Conservation (phyloP, 371 early-diverging fungal genomes). For the Mortierella sp. region DNA sequence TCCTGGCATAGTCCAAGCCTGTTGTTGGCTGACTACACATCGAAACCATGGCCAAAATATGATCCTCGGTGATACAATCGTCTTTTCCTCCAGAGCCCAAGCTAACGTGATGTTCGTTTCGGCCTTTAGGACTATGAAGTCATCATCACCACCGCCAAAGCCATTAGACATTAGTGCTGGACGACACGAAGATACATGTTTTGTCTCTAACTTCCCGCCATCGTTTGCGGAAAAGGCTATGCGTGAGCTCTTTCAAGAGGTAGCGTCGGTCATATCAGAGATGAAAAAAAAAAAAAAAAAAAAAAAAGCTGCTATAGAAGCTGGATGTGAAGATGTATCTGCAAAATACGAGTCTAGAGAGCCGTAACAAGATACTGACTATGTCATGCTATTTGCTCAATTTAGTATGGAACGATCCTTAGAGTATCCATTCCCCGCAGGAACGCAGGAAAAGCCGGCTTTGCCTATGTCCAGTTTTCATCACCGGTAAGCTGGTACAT, state of each 20-base stretch:
- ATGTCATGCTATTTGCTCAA: too few species aligned
- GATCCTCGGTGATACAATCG: too few species aligned
- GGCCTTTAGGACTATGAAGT: too few species aligned
- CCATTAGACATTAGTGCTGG: constrained; percentile 29
- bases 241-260: constrained; percentile 32
- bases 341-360: neutral
- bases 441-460: constrained; percentile 3
- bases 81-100: too few species aligned
- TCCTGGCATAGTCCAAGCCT: too few species aligned
- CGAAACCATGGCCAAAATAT: too few species aligned
- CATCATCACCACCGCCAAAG: neutral
- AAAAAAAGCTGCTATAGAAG: neutral
- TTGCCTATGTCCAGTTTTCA: constrained; percentile 36
- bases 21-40: too few species aligned
- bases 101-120: too few species aligned
- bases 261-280: neutral
- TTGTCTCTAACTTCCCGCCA: constrained; percentile 33
- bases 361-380: neutral
- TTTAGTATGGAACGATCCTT: constrained; percentile 32
- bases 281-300: too few species aligned
- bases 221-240: constrained; percentile 21
- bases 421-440: constrained; percentile 25
- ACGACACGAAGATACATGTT: constrained; percentile 42
- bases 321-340: neutral
- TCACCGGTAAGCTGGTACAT: constrained; percentile 18